Evolutionary conservation across 805 yeast species (phyloP).

Genomic region (Jamesozyma spencerorum): DNA sequence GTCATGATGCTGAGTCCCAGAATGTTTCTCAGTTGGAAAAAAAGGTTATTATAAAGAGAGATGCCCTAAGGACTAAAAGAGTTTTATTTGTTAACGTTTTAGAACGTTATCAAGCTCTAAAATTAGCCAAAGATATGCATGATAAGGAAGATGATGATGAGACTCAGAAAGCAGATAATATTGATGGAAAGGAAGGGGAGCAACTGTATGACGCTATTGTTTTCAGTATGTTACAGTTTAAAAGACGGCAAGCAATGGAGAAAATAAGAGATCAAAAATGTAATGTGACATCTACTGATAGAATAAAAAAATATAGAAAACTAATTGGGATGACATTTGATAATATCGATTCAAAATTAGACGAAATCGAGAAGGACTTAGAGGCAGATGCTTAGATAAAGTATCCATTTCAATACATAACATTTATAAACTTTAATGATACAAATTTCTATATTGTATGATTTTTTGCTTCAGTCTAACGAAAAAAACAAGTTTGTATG

Average conservation of each 20-base stretch:
- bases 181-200: slow-evolving; percentile 4
- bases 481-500: too few relatives aligned
- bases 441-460: too few relatives aligned
- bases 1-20: not conserved
- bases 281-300: slow-evolving; percentile 37
- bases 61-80: not conserved
- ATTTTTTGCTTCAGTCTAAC: too few relatives aligned
- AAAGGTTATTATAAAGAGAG: not conserved
- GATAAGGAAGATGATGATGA: slow-evolving; percentile 36
- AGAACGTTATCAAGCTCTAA: slow-evolving; percentile 58
- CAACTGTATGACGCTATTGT: slow-evolving; percentile 29
- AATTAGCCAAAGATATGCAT: slow-evolving; percentile 49
- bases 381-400: slow-evolving; percentile 20
- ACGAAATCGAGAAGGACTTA: slow-evolving; percentile 55
- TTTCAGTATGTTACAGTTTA: slow-evolving; percentile 45
- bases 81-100: slow-evolving; percentile 21
- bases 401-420: not conserved
- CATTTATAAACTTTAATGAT: too few relatives aligned
- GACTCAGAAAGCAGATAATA: slow-evolving; percentile 6
- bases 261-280: slow-evolving; percentile 43
- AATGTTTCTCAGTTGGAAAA: not conserved
- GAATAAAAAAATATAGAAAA: slow-evolving; percentile 71
- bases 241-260: slow-evolving; percentile 35
- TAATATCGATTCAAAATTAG: slow-evolving; percentile 71
- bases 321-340: slow-evolving; percentile 71